Evolutionary conservation across 129 eudicot species (phyloP).

Genomic region (Ambrosia artemisiifolia): DNA sequence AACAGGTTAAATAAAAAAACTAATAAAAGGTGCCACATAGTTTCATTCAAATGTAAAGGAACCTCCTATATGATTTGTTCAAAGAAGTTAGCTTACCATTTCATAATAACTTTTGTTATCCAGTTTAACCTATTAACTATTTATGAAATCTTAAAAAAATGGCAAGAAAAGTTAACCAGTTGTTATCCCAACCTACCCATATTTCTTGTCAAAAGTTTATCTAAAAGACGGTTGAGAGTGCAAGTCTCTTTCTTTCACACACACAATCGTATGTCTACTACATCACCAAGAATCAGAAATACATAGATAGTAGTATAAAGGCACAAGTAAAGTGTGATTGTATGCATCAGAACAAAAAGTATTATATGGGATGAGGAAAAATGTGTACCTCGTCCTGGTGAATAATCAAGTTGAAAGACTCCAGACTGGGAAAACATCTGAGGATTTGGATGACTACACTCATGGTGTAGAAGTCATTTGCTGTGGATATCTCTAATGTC

Average conservation of each 20-base stretch:
- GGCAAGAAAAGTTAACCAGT: background rate
- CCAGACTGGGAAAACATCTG: slow-evolving; percentile 11
- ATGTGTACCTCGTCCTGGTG: slow-evolving; percentile 4
- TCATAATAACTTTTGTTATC: background rate
- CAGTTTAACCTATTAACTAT: background rate
- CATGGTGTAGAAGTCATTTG: background rate
- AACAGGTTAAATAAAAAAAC: background rate
- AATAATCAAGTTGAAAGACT: slow-evolving; percentile 17
- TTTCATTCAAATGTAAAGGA: background rate
- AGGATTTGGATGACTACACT: background rate
- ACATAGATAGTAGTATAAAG: too few species aligned
- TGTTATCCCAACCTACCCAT: background rate
- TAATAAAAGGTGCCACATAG: too few species aligned
- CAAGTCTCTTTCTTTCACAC: slow-evolving; percentile 9
- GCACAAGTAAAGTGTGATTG: background rate
- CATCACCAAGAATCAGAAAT: background rate
- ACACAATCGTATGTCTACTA: background rate
- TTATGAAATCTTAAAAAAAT: too few species aligned
- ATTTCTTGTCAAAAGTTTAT: background rate
- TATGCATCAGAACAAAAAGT: too few species aligned
- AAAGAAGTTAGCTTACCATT: background rate
- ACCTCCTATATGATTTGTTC: background rate
- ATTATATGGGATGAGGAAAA: background rate
- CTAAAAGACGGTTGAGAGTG: background rate
- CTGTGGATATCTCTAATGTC: slow-evolving; percentile 15